These are phyloP conservation scores for Silene conica DNA, from an alignment of 148 eudicot genomes.

Conservation along the genomic window DNA sequence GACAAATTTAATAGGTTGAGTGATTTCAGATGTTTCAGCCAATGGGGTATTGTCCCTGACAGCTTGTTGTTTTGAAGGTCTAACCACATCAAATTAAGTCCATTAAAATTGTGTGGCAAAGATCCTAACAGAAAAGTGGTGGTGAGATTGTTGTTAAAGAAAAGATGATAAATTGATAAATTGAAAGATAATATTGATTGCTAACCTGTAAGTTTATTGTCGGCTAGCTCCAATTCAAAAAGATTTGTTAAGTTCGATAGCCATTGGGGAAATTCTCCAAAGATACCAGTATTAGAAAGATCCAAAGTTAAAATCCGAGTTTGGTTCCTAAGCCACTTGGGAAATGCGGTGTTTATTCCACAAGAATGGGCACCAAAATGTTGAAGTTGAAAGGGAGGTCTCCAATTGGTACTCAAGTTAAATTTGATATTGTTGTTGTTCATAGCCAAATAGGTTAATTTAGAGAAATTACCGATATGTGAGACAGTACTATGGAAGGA, in stretches of 20 bases:
- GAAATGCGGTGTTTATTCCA: background rate
- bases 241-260: background rate
- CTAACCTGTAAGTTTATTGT: background rate
- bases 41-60: background rate
- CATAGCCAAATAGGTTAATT: background rate
- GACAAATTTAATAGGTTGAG: no score
- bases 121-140: no score
- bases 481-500: background rate
- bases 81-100: no score
- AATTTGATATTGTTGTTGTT: background rate
- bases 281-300: slow-evolving; percentile 8
- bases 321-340: background rate
- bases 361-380: background rate
- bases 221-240: background rate
- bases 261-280: slow-evolving; percentile 7
- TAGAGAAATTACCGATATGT: background rate
- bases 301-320: background rate
- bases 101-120: no score
- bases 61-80: no score
- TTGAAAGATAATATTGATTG: background rate
- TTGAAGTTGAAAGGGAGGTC: slow-evolving; percentile 14
- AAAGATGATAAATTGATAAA: no score
- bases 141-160: no score
- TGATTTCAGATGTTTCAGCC: no score
- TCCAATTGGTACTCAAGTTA: background rate